Base-by-base conservation (phyloP, 352 stramenopile genomes). In the Achlya hypogyna region DNA sequence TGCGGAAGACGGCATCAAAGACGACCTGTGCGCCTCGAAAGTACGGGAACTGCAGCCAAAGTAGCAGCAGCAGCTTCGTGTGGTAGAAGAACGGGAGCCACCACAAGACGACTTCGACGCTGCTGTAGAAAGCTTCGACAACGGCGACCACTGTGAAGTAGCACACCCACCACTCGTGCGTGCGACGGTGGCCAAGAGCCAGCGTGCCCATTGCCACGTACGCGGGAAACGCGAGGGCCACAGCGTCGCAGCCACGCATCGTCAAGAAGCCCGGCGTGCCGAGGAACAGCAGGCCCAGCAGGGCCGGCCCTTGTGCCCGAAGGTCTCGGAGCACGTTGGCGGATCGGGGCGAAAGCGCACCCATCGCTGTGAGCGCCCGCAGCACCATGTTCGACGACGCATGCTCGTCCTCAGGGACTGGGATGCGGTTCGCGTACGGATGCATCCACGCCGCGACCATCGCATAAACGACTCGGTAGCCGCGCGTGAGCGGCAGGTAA, bases 41-140 rank as follows among this genome's bases (percentile, higher is more conserved):
- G 74, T 96, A 95, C 38, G 87, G 87, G 68, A 96, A 93, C 72
- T 96, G 87, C 14, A 96, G 84, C 84, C 84, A 95, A 73, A 96
- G 80, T 73, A 93, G 81, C 38, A 83, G 67, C 25, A 91, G 62
- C 66, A 96, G 60, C 74, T 95, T 93, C n/a, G 56, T 71, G 69
- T 96, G 87, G 65, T 89, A 92, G 70, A 91, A 94, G 27, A 96
- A 69, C 53, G 87, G 87, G 29, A 96, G 70, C 87, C 87, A 96
- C 54, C 65, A 74, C 27, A 95, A 72, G 51, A 77, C 77, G 38
- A 72, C 58, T 56, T 69, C 76, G 22, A 92, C 63, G 27, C 80
- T 72, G 1, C 72, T 83, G 60, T 92, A 71, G 22, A 89, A 58
- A 62, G 91, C 89, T 70, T 95, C 81, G 10, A 76, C 71, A n/a